Conservation (phyloP, 2,329 filamentous ascomycete genomes). For the Nectriaceae sp. region DNA sequence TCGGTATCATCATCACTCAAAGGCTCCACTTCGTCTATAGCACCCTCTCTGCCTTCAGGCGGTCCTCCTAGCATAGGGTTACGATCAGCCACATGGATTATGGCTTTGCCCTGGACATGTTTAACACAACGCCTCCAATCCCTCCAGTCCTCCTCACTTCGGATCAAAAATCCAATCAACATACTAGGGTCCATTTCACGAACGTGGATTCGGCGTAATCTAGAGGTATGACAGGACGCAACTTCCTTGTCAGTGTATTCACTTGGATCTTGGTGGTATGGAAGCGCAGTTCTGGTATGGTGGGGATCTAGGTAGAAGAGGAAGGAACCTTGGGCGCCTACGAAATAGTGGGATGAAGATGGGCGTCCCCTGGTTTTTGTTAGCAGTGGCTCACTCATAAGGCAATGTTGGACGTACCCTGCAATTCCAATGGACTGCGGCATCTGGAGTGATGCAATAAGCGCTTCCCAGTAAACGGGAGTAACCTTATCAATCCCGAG, state of each 20-base stretch:
- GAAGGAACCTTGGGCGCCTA: conserved; percentile 65
- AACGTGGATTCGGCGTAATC: conserved; percentile 79
- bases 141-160: conserved; percentile 78
- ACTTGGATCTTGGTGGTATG: conserved; percentile 57
- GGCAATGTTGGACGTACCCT: conserved; percentile 67
- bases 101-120: conserved; percentile 76
- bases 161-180: conserved; percentile 91
- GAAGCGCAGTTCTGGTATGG: conserved; percentile 73
- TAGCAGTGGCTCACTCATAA: conserved; percentile 7
- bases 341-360: conserved; percentile 74
- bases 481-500: conserved; percentile 94
- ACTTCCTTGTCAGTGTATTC: conserved; percentile 73
- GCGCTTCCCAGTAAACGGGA: conserved; percentile 91
- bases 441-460: conserved; percentile 82
- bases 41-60: conserved; percentile 63
- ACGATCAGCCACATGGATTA: conserved; percentile 79
- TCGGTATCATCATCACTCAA: conserved; percentile 72
- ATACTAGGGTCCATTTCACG: conserved; percentile 97
- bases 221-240: conserved; percentile 82
- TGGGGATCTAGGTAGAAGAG: conserved; percentile 98
- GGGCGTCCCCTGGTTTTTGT: conserved; percentile 71
- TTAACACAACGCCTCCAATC: conserved; percentile 78
- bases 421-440: conserved; percentile 95
- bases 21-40: conserved; percentile 87
- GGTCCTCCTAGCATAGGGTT: conserved; percentile 60